phyloP scores from a whole-genome alignment of 495 filamentous ascomycete species.

The Penicillium turbatum region DNA sequence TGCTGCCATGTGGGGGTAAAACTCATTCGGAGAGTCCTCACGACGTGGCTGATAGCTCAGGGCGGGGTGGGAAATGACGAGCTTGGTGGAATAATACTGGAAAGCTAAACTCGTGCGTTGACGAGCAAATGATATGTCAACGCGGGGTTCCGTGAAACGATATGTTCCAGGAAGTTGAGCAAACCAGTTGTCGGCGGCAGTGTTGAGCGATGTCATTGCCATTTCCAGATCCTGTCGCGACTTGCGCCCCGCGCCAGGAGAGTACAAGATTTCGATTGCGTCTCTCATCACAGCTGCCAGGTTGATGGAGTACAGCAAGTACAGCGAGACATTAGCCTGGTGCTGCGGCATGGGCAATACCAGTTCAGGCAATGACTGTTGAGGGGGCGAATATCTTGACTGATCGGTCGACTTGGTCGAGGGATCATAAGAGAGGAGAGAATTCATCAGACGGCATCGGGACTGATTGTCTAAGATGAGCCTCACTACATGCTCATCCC shows the following conservation, averaged over 20 bases:
- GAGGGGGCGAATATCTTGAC: not conserved
- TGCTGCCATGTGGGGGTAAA: slow-evolving; percentile 44
- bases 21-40: slow-evolving; percentile 14
- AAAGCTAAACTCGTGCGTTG: slow-evolving; percentile 39
- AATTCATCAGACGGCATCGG: not conserved
- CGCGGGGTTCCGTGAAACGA: slow-evolving; percentile 31
- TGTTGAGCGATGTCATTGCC: slow-evolving; percentile 43
- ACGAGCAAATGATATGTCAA: slow-evolving; percentile 16
- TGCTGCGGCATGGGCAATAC: not conserved
- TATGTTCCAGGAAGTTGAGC: slow-evolving; percentile 42
- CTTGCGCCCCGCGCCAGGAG: slow-evolving; percentile 43
- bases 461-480: not conserved
- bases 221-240: slow-evolving; percentile 51
- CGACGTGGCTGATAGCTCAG: slow-evolving; percentile 38
- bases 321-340: slow-evolving; percentile 35
- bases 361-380: not conserved
- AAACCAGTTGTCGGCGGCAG: slow-evolving; percentile 47
- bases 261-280: slow-evolving; percentile 49
- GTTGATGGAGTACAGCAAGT: slow-evolving; percentile 40
- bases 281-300: slow-evolving; percentile 46
- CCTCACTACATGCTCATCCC: not conserved
- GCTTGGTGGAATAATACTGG: slow-evolving; percentile 50
- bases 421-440: not conserved
- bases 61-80: slow-evolving; percentile 55
- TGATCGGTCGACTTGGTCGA: not conserved